A percentile compares a stretch with the other conserved stretches of the same genome.
phyloP scores from a whole-genome alignment of 306 rosid genomes.

The Inga laurina region DNA sequence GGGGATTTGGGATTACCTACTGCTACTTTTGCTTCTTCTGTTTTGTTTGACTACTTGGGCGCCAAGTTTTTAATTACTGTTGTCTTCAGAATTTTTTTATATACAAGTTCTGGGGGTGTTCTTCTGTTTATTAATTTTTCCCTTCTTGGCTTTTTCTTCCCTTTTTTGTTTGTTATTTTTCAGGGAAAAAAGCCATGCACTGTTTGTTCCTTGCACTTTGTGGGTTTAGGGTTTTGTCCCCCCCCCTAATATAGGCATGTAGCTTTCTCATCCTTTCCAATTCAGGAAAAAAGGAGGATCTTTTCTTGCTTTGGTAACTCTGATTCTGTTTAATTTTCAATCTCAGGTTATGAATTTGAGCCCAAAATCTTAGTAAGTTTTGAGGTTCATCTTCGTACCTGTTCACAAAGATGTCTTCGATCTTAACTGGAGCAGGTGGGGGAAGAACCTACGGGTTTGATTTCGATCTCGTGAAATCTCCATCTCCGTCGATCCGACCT shows the following conservation, averaged over 20 bases:
- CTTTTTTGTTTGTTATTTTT: background rate
- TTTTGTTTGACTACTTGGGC: background rate
- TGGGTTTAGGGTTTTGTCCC: constrained; percentile 78
- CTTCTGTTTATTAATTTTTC: constrained; percentile 6
- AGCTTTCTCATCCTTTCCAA: background rate
- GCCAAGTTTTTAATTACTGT: background rate
- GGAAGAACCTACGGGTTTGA: constrained; percentile 80
- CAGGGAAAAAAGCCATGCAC: constrained; percentile 1
- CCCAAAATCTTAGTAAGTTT: background rate
- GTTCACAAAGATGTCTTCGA: constrained; percentile 68
- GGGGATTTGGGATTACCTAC: constrained; percentile 30
- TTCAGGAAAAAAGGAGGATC: background rate
- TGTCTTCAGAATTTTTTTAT: background rate
- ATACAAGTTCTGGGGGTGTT: constrained; percentile 15
- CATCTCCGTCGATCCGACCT: constrained; percentile 53
- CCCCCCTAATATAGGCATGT: too few relatives aligned
- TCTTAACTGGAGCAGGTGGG: constrained; percentile 70
- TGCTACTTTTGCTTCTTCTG: background rate
- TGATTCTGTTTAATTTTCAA: background rate
- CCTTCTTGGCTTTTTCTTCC: constrained; percentile 50
- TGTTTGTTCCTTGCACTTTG: constrained; percentile 32
- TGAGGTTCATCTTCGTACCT: background rate
- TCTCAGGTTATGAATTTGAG: background rate
- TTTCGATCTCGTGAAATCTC: constrained; percentile 74
- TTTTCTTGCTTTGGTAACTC: background rate